Conservation (phyloP, 257 asterid species). For the Oldenlandia corymbosa region DNA sequence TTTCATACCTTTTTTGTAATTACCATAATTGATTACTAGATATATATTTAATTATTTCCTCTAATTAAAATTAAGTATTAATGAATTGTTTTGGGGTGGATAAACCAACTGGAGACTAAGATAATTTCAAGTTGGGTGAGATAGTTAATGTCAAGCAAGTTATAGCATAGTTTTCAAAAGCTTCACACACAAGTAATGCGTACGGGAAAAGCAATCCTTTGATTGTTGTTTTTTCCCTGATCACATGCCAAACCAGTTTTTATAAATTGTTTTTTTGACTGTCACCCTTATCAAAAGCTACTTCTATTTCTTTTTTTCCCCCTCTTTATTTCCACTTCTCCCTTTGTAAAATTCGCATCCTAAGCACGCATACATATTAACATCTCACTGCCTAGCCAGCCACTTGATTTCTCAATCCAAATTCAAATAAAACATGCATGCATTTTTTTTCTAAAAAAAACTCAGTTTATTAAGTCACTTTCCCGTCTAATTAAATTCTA, state of each 20-base stretch:
- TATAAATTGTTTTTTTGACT: conserved; percentile 15
- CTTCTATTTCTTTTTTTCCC: background rate
- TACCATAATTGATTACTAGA: too few species aligned
- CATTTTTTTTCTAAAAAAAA: too few species aligned
- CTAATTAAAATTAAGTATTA: background rate
- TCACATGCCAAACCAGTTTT: conserved; percentile 19
- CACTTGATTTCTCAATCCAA: background rate
- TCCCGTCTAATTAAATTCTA: too few species aligned
- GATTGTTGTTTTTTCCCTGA: background rate
- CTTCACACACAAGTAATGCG: conserved; percentile 37
- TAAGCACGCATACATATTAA: background rate
- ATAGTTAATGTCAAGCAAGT: conserved; percentile 41
- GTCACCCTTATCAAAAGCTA: conserved; percentile 13
- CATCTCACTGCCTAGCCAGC: background rate
- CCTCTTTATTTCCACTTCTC: conserved; percentile 3
- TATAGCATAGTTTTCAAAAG: conserved; percentile 39
- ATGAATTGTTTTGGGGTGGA: conserved; percentile 20
- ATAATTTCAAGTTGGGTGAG: conserved; percentile 15
- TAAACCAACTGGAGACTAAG: conserved; percentile 16
- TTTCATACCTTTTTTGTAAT: too few species aligned
- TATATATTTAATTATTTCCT: background rate
- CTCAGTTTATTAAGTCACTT: too few species aligned
- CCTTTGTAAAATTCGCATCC: conserved; percentile 7
- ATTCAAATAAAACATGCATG: too few species aligned
- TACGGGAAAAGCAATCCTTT: conserved; percentile 36